Conservation (phyloP, 768 basidiomycete genomes). For the Lactarius quietus region DNA sequence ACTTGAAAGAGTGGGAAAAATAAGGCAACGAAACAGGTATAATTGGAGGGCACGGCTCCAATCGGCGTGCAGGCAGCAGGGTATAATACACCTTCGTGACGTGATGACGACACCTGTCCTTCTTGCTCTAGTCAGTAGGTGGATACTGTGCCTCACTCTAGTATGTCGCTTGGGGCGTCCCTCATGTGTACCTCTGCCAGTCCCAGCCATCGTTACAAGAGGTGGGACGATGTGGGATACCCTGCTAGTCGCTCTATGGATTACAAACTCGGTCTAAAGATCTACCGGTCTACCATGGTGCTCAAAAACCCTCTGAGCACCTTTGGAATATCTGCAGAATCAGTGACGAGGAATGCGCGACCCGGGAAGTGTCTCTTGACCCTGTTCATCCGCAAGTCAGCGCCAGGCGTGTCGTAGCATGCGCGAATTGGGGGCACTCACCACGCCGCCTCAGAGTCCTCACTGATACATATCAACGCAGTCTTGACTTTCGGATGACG, state of each 20-base stretch:
- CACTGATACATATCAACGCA: constrained; percentile 65
- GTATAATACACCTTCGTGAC: too few species aligned
- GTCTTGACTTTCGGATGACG: constrained; percentile 62
- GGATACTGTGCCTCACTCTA: too few species aligned
- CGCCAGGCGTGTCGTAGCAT: not conserved
- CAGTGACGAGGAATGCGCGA: constrained; percentile 53
- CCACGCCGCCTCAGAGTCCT: constrained; percentile 64
- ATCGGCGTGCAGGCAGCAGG: too few species aligned
- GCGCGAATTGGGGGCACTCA: constrained; percentile 29
- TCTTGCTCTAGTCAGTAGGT: too few species aligned
- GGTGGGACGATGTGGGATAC: not conserved
- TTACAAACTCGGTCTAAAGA: not conserved
- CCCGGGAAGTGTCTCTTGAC: constrained; percentile 60
- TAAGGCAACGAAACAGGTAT: too few species aligned
- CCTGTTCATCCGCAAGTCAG: constrained; percentile 35
- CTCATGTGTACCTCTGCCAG: too few species aligned
- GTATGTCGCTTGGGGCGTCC: too few species aligned
- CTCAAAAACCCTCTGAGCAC: constrained; percentile 58
- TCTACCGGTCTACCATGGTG: constrained; percentile 31
- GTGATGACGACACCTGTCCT: too few species aligned
- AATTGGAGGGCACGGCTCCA: too few species aligned
- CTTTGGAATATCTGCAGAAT: constrained; percentile 61
- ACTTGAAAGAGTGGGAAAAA: too few species aligned
- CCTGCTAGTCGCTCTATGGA: not conserved
- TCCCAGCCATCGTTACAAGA: not conserved